Base-by-base conservation (phyloP, 768 basidiomycete species). In the Leccinum disarticulatum region DNA sequence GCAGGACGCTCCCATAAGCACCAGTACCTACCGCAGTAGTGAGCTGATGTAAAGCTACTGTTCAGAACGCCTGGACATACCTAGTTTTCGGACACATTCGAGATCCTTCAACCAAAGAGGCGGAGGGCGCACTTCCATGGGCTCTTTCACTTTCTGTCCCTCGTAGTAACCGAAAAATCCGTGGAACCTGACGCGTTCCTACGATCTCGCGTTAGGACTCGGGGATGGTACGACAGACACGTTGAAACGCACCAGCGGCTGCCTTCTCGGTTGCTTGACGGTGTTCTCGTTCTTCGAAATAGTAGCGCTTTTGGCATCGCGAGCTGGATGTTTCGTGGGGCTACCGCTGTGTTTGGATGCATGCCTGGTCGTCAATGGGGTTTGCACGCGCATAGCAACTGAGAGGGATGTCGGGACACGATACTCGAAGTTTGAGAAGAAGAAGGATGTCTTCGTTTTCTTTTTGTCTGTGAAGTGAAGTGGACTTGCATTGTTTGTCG, bases 21-120 rank as follows among this genome's bases (percentile, higher is more conserved):
- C 83, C 82, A 14, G 67, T 64, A 10, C 82, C 81, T 83, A 27
- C 38, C 55, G 5, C 36, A 27, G 3, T 15, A 25, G 52, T 70
- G 59, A 56, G 52, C 11, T 35, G 19, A 52, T 13, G 27, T 52
- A 22, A n/a, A 30, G 25, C 8, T n/a, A 30, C 15, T 14, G 15
- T 38, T 15, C n/a, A 38, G 28, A 6, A 31, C 50, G 8, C 10
- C 50, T 43, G 7, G 2, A 28, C 58, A 19, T 65, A 76, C 81
- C 81, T 65, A 83, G 68, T 25, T 71, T 72, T 33, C 72, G 76
- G 28, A 77, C 49, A 47, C 77, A 80, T 63, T 81, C 77, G 19
- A 83, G 63, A 54, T 82, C 79, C 14, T 60, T 61, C 9, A 82
- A 58, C 14, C 56, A 59, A 15, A 81, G 66, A 0, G 73, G 63